Evolutionary conservation across 2,329 filamentous ascomycete species (phyloP).

Genomic region (Chrysoporthe deuterocubensis): DNA sequence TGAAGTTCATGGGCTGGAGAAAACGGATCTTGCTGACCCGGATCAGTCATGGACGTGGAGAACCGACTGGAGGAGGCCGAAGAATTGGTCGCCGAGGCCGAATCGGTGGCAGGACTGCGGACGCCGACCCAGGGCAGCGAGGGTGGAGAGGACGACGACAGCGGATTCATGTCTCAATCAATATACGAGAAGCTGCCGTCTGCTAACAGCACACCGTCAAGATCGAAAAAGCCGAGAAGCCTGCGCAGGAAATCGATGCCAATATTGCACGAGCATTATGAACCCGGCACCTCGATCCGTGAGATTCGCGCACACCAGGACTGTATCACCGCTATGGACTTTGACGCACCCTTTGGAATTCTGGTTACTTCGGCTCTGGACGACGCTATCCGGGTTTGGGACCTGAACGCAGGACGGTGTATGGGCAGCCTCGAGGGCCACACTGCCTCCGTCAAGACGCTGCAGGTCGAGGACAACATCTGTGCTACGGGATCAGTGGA

Average conservation of each 20-base stretch:
- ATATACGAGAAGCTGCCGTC: conserved; percentile 90
- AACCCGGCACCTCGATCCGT: conserved; percentile 84
- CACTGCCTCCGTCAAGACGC: conserved; percentile 85
- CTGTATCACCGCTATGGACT: conserved; percentile 86
- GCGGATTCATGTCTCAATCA: conserved; percentile 93
- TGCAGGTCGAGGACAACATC: conserved; percentile 95
- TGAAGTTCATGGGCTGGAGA: neutral
- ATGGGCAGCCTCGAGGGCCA: conserved; percentile 93
- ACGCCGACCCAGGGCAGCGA: conserved; percentile 51
- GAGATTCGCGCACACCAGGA: conserved; percentile 90
- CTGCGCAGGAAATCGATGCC: conserved; percentile 84
- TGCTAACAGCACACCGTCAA: conserved; percentile 52
- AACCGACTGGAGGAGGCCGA: conserved; percentile 65
- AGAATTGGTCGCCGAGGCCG: conserved; percentile 61
- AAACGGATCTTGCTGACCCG: conserved; percentile 37
- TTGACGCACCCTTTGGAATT: conserved; percentile 95
- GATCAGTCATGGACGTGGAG: conserved; percentile 66
- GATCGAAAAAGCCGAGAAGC: conserved; percentile 57
- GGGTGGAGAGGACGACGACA: conserved; percentile 55
- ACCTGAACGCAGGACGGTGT: conserved; percentile 89
- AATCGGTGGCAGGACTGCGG: conserved; percentile 54
- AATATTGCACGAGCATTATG: conserved; percentile 92
- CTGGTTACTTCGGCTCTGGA: conserved; percentile 92
- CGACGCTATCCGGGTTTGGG: conserved; percentile 95
- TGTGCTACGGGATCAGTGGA: conserved; percentile 94